A percentile compares a stretch with the other conserved stretches of the same genome.
Evolutionary conservation across 1,284 basidiomycete genomes (phyloP).

Genomic region (Lignosus rhinocerotis): DNA sequence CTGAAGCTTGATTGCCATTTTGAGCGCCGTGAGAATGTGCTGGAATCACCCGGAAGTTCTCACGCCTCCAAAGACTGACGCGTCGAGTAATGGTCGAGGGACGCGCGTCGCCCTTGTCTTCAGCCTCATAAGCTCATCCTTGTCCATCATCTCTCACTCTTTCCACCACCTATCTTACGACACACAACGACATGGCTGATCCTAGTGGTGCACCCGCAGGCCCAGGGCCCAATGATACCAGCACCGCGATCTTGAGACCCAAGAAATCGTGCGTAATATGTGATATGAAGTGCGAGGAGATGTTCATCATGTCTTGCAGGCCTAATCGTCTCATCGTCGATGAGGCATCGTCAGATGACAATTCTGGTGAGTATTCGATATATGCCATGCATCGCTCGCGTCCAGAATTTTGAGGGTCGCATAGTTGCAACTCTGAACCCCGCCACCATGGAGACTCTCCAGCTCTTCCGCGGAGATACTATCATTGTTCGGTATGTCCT

Average conservation of each 20-base stretch:
- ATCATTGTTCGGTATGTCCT: constrained; percentile 79
- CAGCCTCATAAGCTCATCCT: constrained; percentile 29
- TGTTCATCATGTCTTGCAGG: constrained; percentile 42
- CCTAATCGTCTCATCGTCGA: constrained; percentile 95
- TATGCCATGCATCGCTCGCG: background rate
- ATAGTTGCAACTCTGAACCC: constrained; percentile 92
- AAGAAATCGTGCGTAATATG: constrained; percentile 87
- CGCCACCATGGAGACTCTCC: constrained; percentile 93
- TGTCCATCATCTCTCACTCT: constrained; percentile 22
- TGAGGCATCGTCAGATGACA: constrained; percentile 89
- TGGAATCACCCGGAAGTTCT: constrained; percentile 32
- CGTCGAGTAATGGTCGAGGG: constrained; percentile 28
- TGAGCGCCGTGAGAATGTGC: constrained; percentile 17
- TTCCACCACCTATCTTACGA: constrained; percentile 20
- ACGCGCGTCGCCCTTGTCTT: constrained; percentile 46
- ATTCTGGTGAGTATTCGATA: constrained; percentile 63
- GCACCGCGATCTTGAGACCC: constrained; percentile 91
- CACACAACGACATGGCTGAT: constrained; percentile 39
- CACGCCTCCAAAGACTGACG: constrained; percentile 48
- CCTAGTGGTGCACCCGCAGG: constrained; percentile 77
- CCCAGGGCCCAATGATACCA: constrained; percentile 78
- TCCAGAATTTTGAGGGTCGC: background rate
- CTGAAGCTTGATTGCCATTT: background rate
- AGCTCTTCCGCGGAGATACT: constrained; percentile 94
- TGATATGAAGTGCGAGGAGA: constrained; percentile 11